These are phyloP conservation scores for Hemileia vastatrix DNA, from an alignment of 1,284 basidiomycete species.

Conservation along the genomic window DNA sequence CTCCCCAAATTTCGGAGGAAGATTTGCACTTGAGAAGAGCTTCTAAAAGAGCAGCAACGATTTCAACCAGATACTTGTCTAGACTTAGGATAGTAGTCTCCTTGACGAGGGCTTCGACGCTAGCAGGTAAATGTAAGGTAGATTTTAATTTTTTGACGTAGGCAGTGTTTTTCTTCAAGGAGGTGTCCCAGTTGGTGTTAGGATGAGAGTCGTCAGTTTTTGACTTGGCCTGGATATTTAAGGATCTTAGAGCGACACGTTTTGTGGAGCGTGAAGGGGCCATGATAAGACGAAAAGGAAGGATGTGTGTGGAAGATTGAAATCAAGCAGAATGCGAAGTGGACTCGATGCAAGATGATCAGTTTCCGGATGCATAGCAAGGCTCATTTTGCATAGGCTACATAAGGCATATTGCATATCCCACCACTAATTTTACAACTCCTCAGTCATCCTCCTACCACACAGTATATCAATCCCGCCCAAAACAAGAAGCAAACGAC, in stretches of 20 bases:
- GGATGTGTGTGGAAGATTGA: too few relatives aligned
- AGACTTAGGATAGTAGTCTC: constrained; percentile 80
- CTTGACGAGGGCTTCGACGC: constrained; percentile 74
- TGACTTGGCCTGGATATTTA: neutral
- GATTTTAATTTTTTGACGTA: constrained; percentile 79
- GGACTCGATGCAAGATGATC: too few relatives aligned
- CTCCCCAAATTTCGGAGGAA: constrained; percentile 79
- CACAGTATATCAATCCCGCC: too few relatives aligned
- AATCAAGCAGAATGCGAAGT: too few relatives aligned
- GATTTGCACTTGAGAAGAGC: constrained; percentile 74
- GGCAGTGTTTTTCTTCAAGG: constrained; percentile 83
- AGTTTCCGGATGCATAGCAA: too few relatives aligned
- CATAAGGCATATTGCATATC: too few relatives aligned
- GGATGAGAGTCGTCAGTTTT: neutral
- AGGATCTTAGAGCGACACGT: constrained; percentile 1
- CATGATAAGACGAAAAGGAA: too few relatives aligned
- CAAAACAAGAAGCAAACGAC: too few relatives aligned
- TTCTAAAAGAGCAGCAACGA: constrained; percentile 74
- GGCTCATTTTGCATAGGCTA: too few relatives aligned
- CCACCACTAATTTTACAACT: too few relatives aligned
- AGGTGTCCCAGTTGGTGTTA: constrained; percentile 55
- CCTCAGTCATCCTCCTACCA: too few relatives aligned
- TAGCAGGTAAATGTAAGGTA: constrained; percentile 60
- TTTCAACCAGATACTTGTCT: constrained; percentile 93
- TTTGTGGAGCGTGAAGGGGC: constrained; percentile 3